These are phyloP conservation scores for Chaetomium tenue DNA, from an alignment of 495 filamentous ascomycete species.

Conservation along the genomic window DNA sequence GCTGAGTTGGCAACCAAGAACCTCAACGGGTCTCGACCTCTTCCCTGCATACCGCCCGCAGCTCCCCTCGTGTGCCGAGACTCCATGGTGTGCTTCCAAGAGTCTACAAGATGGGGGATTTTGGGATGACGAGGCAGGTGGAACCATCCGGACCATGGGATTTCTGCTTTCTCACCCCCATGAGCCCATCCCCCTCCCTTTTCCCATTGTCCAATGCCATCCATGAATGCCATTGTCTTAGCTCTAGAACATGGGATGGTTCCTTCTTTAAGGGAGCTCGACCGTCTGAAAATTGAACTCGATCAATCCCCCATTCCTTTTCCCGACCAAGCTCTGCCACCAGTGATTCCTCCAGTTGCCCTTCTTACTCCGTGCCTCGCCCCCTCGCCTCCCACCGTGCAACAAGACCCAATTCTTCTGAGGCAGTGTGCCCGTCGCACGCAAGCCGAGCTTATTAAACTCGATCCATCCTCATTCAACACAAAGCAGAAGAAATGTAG, in stretches of 20 bases:
- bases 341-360: background rate
- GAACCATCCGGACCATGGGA: background rate
- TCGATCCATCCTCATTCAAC: background rate
- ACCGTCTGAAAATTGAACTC: background rate
- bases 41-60: slow-evolving; percentile 6
- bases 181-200: background rate
- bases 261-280: background rate
- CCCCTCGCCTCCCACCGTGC: background rate
- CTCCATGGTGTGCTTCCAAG: slow-evolving; percentile 5
- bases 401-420: background rate
- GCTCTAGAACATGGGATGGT: background rate
- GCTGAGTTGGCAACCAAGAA: slow-evolving; percentile 1
- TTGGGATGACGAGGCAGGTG: slow-evolving; percentile 2
- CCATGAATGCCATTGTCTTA: background rate
- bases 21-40: background rate
- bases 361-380: background rate
- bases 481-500: slow-evolving; percentile 4
- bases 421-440: background rate
- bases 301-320: background rate
- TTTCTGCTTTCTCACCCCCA: background rate
- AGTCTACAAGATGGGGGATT: background rate
- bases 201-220: background rate
- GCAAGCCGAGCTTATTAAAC: background rate
- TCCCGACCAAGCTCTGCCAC: background rate
- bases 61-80: background rate